Percentiles rank a stretch among this genome's conserved stretches.
phyloP scores from a whole-genome alignment of 2,329 filamentous ascomycete species.

The Botrytis sinoallii region DNA sequence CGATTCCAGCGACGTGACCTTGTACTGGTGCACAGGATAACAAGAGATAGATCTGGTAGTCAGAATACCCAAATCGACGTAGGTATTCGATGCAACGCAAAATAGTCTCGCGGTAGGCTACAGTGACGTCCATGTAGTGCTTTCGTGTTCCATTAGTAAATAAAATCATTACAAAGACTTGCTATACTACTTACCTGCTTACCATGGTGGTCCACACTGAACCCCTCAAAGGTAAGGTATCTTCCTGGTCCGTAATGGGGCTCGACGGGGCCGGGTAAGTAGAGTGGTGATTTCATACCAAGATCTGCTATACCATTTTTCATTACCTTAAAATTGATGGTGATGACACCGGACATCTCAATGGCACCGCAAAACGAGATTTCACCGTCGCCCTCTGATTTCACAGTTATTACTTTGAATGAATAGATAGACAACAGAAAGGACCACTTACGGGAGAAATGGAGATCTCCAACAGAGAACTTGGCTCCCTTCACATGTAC shows the following conservation, averaged over 20 bases:
- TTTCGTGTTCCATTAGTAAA: conserved; percentile 18
- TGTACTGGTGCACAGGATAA: conserved; percentile 83
- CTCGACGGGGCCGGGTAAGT: conserved; percentile 82
- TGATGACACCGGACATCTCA: conserved; percentile 91
- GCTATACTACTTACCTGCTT: conserved; percentile 72
- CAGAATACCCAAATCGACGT: conserved; percentile 65
- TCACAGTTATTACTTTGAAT: conserved; percentile 39
- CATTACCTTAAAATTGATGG: conserved; percentile 84
- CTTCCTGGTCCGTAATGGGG: conserved; percentile 81
- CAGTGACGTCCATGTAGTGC: conserved; percentile 33
- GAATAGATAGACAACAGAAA: background rate
- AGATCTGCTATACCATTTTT: conserved; percentile 74
- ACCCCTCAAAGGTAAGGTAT: conserved; percentile 84
- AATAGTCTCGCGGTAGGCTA: conserved; percentile 31
- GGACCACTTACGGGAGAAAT: conserved; percentile 40
- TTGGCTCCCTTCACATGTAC: conserved; percentile 85
- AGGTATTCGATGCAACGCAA: conserved; percentile 76
- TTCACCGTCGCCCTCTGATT: conserved; percentile 84
- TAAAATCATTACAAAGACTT: background rate
- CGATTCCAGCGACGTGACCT: conserved; percentile 84
- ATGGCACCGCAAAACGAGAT: conserved; percentile 88
- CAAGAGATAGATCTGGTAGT: conserved; percentile 81
- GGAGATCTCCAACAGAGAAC: conserved; percentile 84
- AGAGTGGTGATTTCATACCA: conserved; percentile 78
- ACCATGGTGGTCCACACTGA: conserved; percentile 82